phyloP scores from a whole-genome alignment of 2,329 filamentous ascomycete genomes.

The Cercospora sp. region DNA sequence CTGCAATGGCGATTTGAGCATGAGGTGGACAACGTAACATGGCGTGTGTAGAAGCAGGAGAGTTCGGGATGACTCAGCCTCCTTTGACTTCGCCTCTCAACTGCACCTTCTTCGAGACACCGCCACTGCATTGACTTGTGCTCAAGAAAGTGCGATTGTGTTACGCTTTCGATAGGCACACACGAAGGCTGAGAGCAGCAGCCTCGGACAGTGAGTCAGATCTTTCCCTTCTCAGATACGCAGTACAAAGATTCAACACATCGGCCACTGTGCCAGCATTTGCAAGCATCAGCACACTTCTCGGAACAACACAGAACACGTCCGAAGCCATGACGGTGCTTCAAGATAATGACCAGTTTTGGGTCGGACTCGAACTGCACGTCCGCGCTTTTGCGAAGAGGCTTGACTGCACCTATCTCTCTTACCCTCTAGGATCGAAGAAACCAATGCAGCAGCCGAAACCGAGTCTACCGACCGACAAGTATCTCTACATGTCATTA shows the following conservation, averaged over 20 bases:
- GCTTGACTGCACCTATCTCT: neutral
- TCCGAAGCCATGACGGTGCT: slow-evolving; percentile 3
- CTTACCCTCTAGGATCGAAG: slow-evolving; percentile 7
- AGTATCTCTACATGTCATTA: slow-evolving; percentile 12
- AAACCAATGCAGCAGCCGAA: slow-evolving; percentile 3
- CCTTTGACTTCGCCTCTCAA: slow-evolving; percentile 5
- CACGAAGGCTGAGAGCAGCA: neutral
- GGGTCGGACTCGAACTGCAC: slow-evolving; percentile 8
- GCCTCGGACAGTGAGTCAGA: slow-evolving; percentile 2
- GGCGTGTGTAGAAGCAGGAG: neutral
- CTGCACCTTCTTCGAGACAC: slow-evolving; percentile 13
- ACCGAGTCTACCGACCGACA: slow-evolving; percentile 8
- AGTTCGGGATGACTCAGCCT: neutral
- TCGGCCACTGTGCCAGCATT: neutral
- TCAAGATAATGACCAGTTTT: neutral
- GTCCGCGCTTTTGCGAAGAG: slow-evolving; percentile 3
- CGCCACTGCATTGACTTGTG: slow-evolving; percentile 2
- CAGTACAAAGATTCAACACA: neutral
- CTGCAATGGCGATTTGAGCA: neutral
- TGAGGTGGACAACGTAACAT: neutral
- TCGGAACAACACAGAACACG: neutral
- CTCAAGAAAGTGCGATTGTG: neutral
- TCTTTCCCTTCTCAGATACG: neutral
- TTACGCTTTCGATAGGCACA: neutral
- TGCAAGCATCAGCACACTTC: neutral